Percentiles rank a stretch among this genome's conserved stretches.
These are phyloP conservation scores for Penicillium tannophilum DNA, from an alignment of 495 filamentous ascomycete species.

Conservation along the genomic window DNA sequence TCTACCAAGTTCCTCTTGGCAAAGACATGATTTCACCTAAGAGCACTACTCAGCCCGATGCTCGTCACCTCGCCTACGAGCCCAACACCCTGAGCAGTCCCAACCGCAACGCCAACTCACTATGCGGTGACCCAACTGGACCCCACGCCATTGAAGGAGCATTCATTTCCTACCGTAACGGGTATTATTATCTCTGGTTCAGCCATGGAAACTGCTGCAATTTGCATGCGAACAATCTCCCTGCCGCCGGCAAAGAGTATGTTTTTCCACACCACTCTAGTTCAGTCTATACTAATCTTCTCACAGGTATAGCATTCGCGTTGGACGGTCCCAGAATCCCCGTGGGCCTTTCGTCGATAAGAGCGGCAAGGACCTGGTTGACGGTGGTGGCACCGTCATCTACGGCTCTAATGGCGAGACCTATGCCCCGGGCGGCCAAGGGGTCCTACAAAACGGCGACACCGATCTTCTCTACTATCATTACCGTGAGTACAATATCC, in stretches of 20 bases:
- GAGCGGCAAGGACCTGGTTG: slow-evolving; percentile 35
- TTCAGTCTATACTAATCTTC: slow-evolving; percentile 9
- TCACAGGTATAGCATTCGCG: slow-evolving; percentile 46
- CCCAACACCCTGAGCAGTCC: slow-evolving; percentile 26
- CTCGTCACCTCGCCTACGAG: slow-evolving; percentile 38
- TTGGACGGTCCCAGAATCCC: slow-evolving; percentile 39
- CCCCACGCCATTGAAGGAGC: slow-evolving; percentile 47
- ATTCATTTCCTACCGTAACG: slow-evolving; percentile 56
- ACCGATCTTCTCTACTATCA: slow-evolving; percentile 51
- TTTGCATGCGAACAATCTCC: slow-evolving; percentile 46
- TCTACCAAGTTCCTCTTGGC: slow-evolving; percentile 64
- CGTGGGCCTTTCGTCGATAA: slow-evolving; percentile 47
- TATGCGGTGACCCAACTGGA: slow-evolving; percentile 42
- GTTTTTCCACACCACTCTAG: slow-evolving; percentile 7
- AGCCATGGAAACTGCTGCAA: slow-evolving; percentile 72
- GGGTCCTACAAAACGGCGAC: slow-evolving; percentile 35
- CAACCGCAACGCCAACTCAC: slow-evolving; percentile 25
- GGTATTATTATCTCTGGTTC: slow-evolving; percentile 73
- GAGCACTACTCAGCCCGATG: slow-evolving; percentile 30
- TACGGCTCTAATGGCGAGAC: slow-evolving; percentile 51
- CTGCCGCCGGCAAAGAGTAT: slow-evolving; percentile 65
- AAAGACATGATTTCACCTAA: slow-evolving; percentile 38
- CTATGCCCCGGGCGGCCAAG: slow-evolving; percentile 51
- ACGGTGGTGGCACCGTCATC: slow-evolving; percentile 46
- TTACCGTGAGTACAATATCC: slow-evolving; percentile 36